phyloP scores from a whole-genome alignment of 768 basidiomycete genomes.

The Trametes meyenii region DNA sequence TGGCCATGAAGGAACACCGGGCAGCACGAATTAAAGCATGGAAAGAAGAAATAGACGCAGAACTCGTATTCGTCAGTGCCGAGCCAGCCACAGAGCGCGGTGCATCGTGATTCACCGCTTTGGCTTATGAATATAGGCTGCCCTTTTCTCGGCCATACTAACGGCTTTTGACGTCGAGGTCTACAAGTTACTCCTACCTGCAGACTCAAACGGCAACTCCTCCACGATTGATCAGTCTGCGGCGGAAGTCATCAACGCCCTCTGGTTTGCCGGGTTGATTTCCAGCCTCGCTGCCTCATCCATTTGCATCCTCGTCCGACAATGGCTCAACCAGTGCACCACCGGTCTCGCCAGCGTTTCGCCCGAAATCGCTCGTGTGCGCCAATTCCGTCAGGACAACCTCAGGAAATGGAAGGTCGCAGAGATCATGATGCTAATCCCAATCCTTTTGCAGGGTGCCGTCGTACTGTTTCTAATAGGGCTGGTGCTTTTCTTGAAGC shows the following conservation, averaged over 20 bases:
- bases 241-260: conserved; percentile 15
- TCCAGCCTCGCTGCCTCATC: conserved; percentile 23
- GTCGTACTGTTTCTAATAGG: conserved; percentile 29
- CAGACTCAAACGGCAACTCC: neutral
- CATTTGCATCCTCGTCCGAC: conserved; percentile 18
- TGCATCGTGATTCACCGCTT: too few relatives aligned
- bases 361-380: conserved; percentile 15
- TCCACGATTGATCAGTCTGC: neutral
- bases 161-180: conserved; percentile 21
- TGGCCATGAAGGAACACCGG: conserved; percentile 23
- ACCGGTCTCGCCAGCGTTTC: conserved; percentile 13
- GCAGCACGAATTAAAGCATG: conserved; percentile 23
- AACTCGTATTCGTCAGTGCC: conserved; percentile 29
- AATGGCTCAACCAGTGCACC: conserved; percentile 24
- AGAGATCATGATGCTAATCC: conserved; percentile 29
- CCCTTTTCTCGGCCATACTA: conserved; percentile 19
- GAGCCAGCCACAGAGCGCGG: neutral
- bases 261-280: conserved; percentile 21
- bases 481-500: conserved; percentile 25
- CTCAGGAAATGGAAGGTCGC: conserved; percentile 27
- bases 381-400: conserved; percentile 16
- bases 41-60: conserved; percentile 29
- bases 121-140: conserved; percentile 3
- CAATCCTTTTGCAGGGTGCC: conserved; percentile 24
- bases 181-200: conserved; percentile 6